Conservation (phyloP, 306 rosid genomes). For the Prunus armeniaca region DNA sequence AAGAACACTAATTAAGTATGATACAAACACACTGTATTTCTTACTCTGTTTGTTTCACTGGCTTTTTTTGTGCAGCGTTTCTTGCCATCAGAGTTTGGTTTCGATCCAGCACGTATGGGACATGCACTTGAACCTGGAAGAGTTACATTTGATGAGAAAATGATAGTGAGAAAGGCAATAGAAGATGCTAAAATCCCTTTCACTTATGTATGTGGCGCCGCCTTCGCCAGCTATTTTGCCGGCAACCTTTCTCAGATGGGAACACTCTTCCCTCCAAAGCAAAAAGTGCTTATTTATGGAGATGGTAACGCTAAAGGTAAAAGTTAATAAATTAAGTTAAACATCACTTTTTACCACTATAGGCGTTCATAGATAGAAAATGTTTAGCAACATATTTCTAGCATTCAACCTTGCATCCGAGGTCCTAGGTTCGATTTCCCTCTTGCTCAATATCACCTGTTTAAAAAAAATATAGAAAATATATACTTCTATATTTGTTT, state of each 20-base stretch:
- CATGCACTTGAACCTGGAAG: conserved; percentile 88
- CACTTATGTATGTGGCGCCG: conserved; percentile 72
- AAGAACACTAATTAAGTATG: no score
- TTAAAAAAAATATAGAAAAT: no score
- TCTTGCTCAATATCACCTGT: no score
- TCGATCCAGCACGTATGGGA: conserved; percentile 74
- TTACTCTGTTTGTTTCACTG: background rate
- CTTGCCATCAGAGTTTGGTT: conserved; percentile 85
- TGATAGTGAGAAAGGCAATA: conserved; percentile 63
- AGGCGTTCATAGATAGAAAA: no score
- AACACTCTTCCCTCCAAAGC: conserved; percentile 57
- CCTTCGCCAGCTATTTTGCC: conserved; percentile 75
- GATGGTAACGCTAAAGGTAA: conserved; percentile 78
- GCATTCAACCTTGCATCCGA: no score
- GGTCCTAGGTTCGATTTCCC: no score
- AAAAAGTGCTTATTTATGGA: conserved; percentile 59
- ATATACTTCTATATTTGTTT: no score
- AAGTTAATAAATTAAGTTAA: no score
- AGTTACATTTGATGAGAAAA: conserved; percentile 80
- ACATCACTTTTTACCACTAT: no score
- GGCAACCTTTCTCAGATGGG: conserved; percentile 75
- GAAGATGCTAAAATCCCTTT: conserved; percentile 75
- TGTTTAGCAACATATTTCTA: no score
- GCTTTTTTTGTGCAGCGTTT: conserved; percentile 50
- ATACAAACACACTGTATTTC: background rate